Conservation (phyloP, 2,329 filamentous ascomycete genomes). For the Fusarium fracticaudum region DNA sequence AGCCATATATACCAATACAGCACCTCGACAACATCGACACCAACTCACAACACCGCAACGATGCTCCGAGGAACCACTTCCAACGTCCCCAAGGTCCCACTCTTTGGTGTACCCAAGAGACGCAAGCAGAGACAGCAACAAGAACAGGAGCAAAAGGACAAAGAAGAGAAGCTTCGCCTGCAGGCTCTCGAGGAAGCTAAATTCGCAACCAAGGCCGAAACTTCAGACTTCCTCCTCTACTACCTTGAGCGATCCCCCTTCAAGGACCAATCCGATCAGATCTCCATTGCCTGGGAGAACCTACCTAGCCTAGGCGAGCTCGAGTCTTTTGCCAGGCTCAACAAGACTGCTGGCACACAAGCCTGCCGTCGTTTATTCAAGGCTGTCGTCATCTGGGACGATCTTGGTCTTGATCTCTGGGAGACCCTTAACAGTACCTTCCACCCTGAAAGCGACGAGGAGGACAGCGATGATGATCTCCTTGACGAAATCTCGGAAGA, state of each 20-base stretch:
- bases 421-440: constrained; percentile 38
- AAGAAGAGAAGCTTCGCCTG: constrained; percentile 34
- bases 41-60: constrained; percentile 11
- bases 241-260: constrained; percentile 45
- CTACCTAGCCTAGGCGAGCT: constrained; percentile 49
- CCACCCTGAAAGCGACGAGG: constrained; percentile 4
- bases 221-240: constrained; percentile 46
- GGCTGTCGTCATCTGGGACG: constrained; percentile 52
- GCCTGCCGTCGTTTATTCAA: constrained; percentile 51
- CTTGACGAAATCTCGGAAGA: constrained; percentile 32
- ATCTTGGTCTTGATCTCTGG: constrained; percentile 50
- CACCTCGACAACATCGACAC: neutral
- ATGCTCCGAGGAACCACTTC: constrained; percentile 36
- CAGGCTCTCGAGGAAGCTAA: constrained; percentile 45
- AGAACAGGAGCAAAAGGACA: constrained; percentile 33
- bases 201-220: constrained; percentile 44
- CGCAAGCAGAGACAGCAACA: constrained; percentile 40
- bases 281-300: constrained; percentile 47
- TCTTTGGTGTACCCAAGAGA: constrained; percentile 42
- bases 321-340: constrained; percentile 45
- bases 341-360: constrained; percentile 49
- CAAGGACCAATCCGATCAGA: constrained; percentile 45
- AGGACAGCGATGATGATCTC: constrained; percentile 23
- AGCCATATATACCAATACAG: neutral
- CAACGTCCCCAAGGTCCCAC: constrained; percentile 33